phyloP scores from a whole-genome alignment of 257 asterid genomes.

The Fraxinus anomala region DNA sequence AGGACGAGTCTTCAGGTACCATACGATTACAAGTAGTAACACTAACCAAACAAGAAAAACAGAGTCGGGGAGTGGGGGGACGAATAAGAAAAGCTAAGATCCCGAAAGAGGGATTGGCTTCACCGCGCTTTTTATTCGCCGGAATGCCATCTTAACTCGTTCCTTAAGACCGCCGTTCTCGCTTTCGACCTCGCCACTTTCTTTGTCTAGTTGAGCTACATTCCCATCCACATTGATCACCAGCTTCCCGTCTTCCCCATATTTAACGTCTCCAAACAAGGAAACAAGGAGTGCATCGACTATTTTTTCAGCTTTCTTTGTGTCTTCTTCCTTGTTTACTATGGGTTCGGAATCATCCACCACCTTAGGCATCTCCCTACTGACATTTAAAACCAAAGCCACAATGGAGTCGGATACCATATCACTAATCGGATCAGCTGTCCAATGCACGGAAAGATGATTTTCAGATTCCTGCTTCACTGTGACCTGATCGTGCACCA shows the following conservation, averaged over 20 bases:
- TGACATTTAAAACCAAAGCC: conserved; percentile 79
- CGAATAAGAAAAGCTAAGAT: conserved; percentile 21
- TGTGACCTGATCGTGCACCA: conserved; percentile 76
- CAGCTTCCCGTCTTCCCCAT: conserved; percentile 66
- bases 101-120: conserved; percentile 83
- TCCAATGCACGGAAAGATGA: conserved; percentile 87
- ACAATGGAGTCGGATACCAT: conserved; percentile 95
- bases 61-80: too few relatives aligned
- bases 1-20: not conserved
- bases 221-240: conserved; percentile 73
- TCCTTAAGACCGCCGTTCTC: conserved; percentile 81
- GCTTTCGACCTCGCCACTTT: conserved; percentile 79
- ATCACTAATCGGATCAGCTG: conserved; percentile 92
- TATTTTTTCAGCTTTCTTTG: conserved; percentile 71
- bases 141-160: conserved; percentile 72
- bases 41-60: not conserved
- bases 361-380: conserved; percentile 68
- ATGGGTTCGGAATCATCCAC: conserved; percentile 59
- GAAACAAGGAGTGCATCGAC: conserved; percentile 82
- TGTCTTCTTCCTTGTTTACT: conserved; percentile 53
- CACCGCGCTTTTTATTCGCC: conserved; percentile 66
- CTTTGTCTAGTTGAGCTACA: conserved; percentile 68
- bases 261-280: conserved; percentile 82
- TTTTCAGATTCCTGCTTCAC: conserved; percentile 87
- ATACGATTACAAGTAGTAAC: not conserved